These are phyloP conservation scores for Pseudocercospora fuligena DNA, from an alignment of 2,329 filamentous ascomycete species.

Conservation along the genomic window DNA sequence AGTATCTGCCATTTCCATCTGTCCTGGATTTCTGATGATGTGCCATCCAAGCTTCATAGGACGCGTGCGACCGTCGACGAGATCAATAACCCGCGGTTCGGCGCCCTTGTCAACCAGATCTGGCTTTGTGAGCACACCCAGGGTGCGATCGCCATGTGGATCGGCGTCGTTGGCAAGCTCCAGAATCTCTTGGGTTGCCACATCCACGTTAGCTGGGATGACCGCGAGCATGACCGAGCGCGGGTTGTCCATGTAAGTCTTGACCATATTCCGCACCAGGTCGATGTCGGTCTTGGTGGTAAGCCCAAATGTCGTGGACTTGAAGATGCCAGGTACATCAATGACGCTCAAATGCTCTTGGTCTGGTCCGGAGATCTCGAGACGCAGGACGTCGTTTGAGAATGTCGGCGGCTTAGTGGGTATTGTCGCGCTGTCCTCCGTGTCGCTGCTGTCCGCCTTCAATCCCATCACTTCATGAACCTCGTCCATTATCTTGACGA, in stretches of 20 bases:
- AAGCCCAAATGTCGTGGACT: slow-evolving; percentile 39
- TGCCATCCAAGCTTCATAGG: slow-evolving; percentile 41
- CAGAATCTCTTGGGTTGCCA: slow-evolving; percentile 54
- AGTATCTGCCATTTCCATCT: slow-evolving; percentile 32
- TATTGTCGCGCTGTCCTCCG: not conserved
- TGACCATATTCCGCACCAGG: slow-evolving; percentile 47
- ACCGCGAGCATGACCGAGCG: slow-evolving; percentile 52
- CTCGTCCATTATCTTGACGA: slow-evolving; percentile 33
- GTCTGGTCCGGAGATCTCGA: slow-evolving; percentile 38
- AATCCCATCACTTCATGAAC: slow-evolving; percentile 29
- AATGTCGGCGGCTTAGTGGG: slow-evolving; percentile 28
- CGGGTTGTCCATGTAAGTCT: slow-evolving; percentile 46
- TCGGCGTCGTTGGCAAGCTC: slow-evolving; percentile 46
- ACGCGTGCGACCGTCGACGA: slow-evolving; percentile 35
- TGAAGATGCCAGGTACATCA: slow-evolving; percentile 42
- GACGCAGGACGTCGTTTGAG: slow-evolving; percentile 37
- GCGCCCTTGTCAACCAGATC: slow-evolving; percentile 40
- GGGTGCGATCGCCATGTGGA: slow-evolving; percentile 38
- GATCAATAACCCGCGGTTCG: slow-evolving; percentile 32
- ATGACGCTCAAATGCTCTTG: slow-evolving; percentile 39
- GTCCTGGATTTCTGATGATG: slow-evolving; percentile 40
- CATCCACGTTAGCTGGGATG: slow-evolving; percentile 50
- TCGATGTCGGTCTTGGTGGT: slow-evolving; percentile 46
- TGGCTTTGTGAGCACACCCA: slow-evolving; percentile 47
- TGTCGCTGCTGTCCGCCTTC: not conserved